A percentile compares a stretch with the other conserved stretches of the same genome.
Evolutionary conservation across 495 filamentous ascomycete species (phyloP).

Genomic region (Xylaria curta): DNA sequence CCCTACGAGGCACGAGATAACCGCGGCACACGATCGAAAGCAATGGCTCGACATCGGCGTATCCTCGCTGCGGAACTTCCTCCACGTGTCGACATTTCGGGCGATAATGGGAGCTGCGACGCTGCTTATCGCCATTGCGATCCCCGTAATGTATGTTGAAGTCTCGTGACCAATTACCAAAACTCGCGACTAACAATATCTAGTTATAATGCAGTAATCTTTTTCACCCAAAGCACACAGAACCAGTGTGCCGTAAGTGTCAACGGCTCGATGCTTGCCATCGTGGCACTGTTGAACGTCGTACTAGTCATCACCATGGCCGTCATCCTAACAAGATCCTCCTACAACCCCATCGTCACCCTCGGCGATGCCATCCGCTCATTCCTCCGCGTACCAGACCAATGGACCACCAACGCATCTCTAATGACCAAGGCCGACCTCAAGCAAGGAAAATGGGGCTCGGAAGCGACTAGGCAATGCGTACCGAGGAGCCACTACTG

Average conservation of each 20-base stretch:
- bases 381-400: conserved; percentile 49
- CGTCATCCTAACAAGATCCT: conserved; percentile 38
- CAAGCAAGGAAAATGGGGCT: conserved; percentile 46
- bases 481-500: conserved; percentile 48
- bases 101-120: conserved; percentile 47
- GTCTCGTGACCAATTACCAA: neutral
- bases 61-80: conserved; percentile 56
- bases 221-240: conserved; percentile 42
- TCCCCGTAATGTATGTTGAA: conserved; percentile 51
- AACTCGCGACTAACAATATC: conserved; percentile 25
- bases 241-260: conserved; percentile 48
- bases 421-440: conserved; percentile 51
- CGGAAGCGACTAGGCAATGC: conserved; percentile 45
- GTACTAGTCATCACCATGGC: conserved; percentile 44
- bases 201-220: conserved; percentile 57
- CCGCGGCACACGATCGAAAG: conserved; percentile 50
- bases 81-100: conserved; percentile 45
- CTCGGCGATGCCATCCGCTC: conserved; percentile 54
- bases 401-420: conserved; percentile 40
- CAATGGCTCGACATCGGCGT: conserved; percentile 63
- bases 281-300: conserved; percentile 49
- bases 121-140: conserved; percentile 43
- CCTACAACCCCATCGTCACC: conserved; percentile 49
- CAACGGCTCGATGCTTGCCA: conserved; percentile 49
- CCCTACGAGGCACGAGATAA: conserved; percentile 59